Base-by-base conservation (phyloP, 495 filamentous ascomycete genomes). In the Arthonia radiata region DNA sequence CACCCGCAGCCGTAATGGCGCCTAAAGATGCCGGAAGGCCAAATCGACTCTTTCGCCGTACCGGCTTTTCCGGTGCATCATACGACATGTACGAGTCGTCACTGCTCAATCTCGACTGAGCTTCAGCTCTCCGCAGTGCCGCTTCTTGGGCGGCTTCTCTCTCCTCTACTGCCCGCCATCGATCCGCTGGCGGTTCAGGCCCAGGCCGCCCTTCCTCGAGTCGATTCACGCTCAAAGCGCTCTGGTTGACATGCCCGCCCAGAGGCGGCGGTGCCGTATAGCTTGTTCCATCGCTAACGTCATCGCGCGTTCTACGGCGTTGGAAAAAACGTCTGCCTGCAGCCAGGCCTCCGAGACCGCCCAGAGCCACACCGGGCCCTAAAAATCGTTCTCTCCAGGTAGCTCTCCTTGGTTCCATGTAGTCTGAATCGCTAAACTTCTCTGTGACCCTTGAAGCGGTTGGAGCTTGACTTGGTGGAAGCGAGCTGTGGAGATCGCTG, bases 1-100 rank as follows among this genome's bases (percentile, higher is more conserved):
- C 58, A 7, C 80, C 80, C 4, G 78, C 49, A 2, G 64, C 66
- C 17, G 70, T 61, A 15, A 86, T 34, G 1, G 68, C 68, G 39
- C 80, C 66, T 13, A 59, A 56, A 3, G 62, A 37, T 2, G 50
- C 54, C 44, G 65, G 57, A 12, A 56, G 53, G 11, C 19, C 19
- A 22, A 7, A 22, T 22, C n/a, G n/a, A 11, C 19, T 22, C 11
- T 11, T 5, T 46, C 40, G n/a, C 39, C 38, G 17, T 48, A 45
- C 8, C 39, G 21, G 31, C 24, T 9, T 10, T 15, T 14, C 4
- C 18, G 27, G 1, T 33, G 36, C 42, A 17, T 43, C 47, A 14
- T 24, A 41, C 1, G 41, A 44, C 15, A 24, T 25, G 12, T 34
- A 17, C 4, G 57, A 50, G 8, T 49, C 53, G 17, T 55, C 39